phyloP scores from a whole-genome alignment of 805 yeast genomes.

The Cyberlindnera misumaiensis region DNA sequence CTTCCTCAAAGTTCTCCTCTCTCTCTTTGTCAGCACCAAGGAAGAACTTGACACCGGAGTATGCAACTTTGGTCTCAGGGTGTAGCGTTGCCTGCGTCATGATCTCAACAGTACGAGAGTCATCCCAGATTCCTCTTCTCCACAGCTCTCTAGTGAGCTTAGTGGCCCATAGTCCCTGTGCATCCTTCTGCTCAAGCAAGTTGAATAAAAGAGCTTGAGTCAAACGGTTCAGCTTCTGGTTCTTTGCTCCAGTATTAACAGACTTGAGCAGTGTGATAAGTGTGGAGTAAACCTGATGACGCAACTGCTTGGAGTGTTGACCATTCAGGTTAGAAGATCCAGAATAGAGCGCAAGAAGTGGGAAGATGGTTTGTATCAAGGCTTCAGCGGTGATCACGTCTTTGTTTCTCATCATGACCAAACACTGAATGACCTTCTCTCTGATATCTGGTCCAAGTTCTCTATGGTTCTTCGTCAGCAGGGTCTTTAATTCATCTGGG shows the following conservation, averaged over 20 bases:
- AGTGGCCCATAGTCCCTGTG: conserved; percentile 94
- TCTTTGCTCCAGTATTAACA: conserved; percentile 82
- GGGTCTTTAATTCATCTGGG: conserved; percentile 69
- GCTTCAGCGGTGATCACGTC: conserved; percentile 71
- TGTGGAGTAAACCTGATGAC: conserved; percentile 77
- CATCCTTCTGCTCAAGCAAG: conserved; percentile 68
- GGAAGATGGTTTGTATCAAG: conserved; percentile 82
- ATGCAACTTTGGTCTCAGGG: conserved; percentile 76
- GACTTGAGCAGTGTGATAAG: conserved; percentile 72
- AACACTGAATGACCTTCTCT: conserved; percentile 84
- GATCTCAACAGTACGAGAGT: conserved; percentile 91
- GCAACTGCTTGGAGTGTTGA: conserved; percentile 70
- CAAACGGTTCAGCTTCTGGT: conserved; percentile 81
- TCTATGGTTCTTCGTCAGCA: conserved; percentile 70
- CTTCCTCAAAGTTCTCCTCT: conserved; percentile 75
- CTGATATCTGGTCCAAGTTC: conserved; percentile 78
- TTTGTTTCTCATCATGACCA: conserved; percentile 87
- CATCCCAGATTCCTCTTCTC: conserved; percentile 99
- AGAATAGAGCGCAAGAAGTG: conserved; percentile 67
- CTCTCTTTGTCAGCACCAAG: conserved; percentile 93
- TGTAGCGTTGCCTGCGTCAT: conserved; percentile 95
- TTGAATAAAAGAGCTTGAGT: conserved; percentile 91
- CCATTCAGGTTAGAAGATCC: conserved; percentile 37
- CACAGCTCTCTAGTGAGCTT: conserved; percentile 91
- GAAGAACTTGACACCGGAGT: conserved; percentile 87